Base-by-base conservation (phyloP, 306 rosid genomes). In the Cicer bijugum region DNA sequence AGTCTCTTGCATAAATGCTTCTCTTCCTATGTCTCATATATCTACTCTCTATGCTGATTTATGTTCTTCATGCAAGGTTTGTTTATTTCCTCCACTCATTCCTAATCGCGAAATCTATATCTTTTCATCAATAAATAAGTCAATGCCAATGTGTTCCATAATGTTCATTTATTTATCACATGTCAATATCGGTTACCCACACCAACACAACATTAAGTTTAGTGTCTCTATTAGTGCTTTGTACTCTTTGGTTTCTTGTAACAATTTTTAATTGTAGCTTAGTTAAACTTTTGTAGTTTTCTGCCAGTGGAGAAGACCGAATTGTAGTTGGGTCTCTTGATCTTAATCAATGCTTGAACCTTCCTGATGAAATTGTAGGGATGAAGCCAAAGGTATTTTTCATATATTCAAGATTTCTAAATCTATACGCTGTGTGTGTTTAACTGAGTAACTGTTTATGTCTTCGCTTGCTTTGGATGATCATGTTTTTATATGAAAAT, bases 361-460 rank as follows among this genome's bases (percentile, higher is more conserved):
- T 94, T 82, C 96, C 98, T 23, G 98, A 91, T 79, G 98, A 94
- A 84, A 83, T 94, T 79, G 55, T 81, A 5, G 98, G 98, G 81
- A 60, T 8, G 74, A 94, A 79, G 78, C 97, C 97, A 4, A 80
- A 83, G 98, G 97, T 94, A 88, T 75, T 69, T 81, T 50, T 71
- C 16, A 46, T 74, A 17, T 55, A 65, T 47, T 69, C 20, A 62
- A 40, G 48, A 63, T 80, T 50, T 40, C 67, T 45, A 16, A 75
- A 60, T 46, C 51, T 72, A 8, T 50, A 42, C 12, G 52, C 5
- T n/a, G 35, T 47, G 7, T 12, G n/a, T 4, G n/a, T 16, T 56
- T 17, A 4, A 60, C 65, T 17, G 57, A 14, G 1, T 51, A 20
- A 28, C 35, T 51, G 19, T 51, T 17, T 55, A 19, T 55, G 37